Percentiles rank a stretch among this genome's conserved stretches.
These are phyloP conservation scores for Amphicarpaea edgeworthii DNA, from an alignment of 306 rosid genomes.

Conservation along the genomic window DNA sequence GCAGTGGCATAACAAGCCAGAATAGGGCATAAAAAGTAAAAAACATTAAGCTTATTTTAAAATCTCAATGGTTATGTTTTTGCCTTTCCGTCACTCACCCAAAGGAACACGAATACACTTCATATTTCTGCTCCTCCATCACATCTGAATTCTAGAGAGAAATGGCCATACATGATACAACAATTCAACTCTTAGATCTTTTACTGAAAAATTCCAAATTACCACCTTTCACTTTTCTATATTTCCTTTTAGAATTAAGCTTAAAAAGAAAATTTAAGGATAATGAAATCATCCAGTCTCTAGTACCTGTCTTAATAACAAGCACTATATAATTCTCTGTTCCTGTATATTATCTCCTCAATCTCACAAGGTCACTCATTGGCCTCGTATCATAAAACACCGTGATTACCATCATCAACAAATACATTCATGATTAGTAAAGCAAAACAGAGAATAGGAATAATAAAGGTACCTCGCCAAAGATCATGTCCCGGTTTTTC, in stretches of 20 bases:
- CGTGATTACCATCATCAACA: background rate
- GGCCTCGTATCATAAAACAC: background rate
- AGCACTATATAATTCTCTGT: background rate
- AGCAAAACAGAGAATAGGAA: conserved; percentile 1
- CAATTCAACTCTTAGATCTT: conserved; percentile 10
- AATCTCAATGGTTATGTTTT: too few species aligned
- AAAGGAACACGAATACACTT: too few species aligned
- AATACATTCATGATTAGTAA: too few species aligned
- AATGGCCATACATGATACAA: background rate
- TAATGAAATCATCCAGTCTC: background rate
- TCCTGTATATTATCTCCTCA: background rate
- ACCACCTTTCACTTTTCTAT: conserved; percentile 12
- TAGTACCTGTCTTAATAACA: background rate
- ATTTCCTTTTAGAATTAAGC: background rate
- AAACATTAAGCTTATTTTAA: too few species aligned
- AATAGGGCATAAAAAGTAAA: background rate
- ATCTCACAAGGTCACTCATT: background rate
- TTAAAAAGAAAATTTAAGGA: background rate
- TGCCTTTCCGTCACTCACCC: too few species aligned
- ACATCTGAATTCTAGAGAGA: background rate
- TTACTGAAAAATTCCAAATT: background rate
- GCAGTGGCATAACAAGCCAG: background rate
- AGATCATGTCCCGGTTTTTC: conserved; percentile 91
- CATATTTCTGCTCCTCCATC: too few species aligned
- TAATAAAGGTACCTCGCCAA: conserved; percentile 67